A percentile compares a stretch with the other conserved stretches of the same genome.
phyloP scores from a whole-genome alignment of 2,329 filamentous ascomycete genomes.

The Verticillium nubilum region DNA sequence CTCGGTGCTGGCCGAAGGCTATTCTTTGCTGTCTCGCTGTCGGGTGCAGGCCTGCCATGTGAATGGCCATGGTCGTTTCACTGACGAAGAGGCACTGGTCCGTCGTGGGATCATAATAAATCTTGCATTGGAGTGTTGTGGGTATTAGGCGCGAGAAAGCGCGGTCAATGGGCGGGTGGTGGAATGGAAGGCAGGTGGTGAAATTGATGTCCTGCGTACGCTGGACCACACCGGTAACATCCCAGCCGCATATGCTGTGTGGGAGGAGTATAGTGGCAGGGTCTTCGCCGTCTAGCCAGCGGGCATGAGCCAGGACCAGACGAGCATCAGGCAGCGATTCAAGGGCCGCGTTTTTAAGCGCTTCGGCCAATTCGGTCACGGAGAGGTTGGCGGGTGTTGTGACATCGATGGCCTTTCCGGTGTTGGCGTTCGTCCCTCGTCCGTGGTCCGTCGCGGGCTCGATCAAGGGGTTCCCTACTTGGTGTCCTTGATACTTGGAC shows the following conservation, averaged over 20 bases:
- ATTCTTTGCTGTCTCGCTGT: too few relatives aligned
- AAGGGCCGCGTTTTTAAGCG: too few relatives aligned
- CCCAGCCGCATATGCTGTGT: background rate
- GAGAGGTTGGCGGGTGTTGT: too few relatives aligned
- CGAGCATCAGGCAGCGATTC: background rate
- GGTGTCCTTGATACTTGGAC: too few relatives aligned
- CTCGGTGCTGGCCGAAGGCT: background rate
- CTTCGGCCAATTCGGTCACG: too few relatives aligned
- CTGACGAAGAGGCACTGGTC: background rate
- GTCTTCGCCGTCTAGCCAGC: background rate
- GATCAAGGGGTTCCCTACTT: too few relatives aligned
- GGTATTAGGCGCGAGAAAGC: conserved; percentile 1
- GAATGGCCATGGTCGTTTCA: background rate
- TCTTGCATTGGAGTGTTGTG: background rate
- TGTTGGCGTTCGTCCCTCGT: too few relatives aligned
- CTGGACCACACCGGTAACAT: conserved; percentile 2
- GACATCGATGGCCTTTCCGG: too few relatives aligned
- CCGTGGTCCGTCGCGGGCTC: too few relatives aligned
- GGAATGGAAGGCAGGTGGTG: conserved; percentile 3
- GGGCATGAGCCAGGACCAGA: background rate
- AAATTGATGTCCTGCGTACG: conserved; percentile 5
- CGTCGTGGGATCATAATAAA: conserved; percentile 4
- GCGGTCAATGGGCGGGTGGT: background rate
- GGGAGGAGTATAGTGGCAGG: background rate
- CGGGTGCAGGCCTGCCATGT: too few relatives aligned